Conservation (phyloP, 2,329 filamentous ascomycete species). For the Diaporthe citri region DNA sequence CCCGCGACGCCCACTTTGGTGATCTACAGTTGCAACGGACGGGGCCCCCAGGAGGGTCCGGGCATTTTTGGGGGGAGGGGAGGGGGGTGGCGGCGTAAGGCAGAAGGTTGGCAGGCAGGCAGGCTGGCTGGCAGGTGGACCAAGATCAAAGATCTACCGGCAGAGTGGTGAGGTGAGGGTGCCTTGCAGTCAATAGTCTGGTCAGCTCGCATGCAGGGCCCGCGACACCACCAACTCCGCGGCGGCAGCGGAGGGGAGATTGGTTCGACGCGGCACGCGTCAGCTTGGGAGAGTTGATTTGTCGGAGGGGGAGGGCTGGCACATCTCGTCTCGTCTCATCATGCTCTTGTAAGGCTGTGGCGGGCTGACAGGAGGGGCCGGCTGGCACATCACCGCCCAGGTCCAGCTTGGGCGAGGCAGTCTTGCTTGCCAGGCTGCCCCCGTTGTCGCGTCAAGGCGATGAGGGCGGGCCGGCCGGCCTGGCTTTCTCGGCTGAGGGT, state of each 20-base stretch:
- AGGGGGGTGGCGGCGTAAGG: background rate
- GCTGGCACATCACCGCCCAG: background rate
- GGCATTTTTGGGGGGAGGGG: background rate
- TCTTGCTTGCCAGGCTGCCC: background rate
- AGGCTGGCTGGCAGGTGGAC: background rate
- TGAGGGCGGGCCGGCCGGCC: background rate
- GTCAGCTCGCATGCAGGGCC: slow-evolving; percentile 15
- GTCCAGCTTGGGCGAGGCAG: background rate
- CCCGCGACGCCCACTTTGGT: background rate
- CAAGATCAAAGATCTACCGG: slow-evolving; percentile 17
- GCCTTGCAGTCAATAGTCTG: slow-evolving; percentile 20
- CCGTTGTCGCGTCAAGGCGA: background rate
- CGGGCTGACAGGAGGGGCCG: slow-evolving; percentile 7
- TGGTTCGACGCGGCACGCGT: background rate
- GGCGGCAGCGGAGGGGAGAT: background rate
- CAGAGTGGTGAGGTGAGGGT: slow-evolving; percentile 1
- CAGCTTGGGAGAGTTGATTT: background rate
- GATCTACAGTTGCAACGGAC: slow-evolving; percentile 9
- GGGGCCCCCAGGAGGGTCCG: background rate
- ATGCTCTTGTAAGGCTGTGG: slow-evolving; percentile 15
- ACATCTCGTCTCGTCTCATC: background rate
- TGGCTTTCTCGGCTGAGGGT: background rate
- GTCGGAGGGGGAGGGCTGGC: background rate
- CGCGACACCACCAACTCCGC: background rate
- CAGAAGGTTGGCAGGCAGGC: background rate